Conservation (phyloP, 768 basidiomycete species). For the Postia placenta region DNA sequence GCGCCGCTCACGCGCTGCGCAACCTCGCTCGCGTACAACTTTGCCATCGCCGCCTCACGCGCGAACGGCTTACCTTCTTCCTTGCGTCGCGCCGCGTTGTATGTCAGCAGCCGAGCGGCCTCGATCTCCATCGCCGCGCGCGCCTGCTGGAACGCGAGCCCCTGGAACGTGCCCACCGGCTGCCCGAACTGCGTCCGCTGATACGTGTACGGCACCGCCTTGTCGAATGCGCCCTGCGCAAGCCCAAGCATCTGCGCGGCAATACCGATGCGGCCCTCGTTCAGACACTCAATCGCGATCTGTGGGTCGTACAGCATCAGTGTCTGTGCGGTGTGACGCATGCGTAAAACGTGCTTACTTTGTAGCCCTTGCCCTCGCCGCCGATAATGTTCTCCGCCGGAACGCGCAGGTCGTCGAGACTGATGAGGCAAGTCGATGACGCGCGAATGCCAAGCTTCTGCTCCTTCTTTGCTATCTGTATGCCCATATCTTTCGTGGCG, state of each 20-base stretch:
- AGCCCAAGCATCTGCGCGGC: conserved; percentile 99
- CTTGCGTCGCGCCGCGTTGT: conserved; percentile 94
- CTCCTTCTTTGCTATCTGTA: conserved; percentile 98
- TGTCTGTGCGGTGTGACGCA: neutral
- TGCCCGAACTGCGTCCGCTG: conserved; percentile 93
- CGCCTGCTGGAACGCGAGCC: conserved; percentile 93
- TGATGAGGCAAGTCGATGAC: conserved; percentile 90
- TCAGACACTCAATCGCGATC: conserved; percentile 95
- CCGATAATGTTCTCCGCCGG: conserved; percentile 89
- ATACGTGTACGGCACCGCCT: conserved; percentile 92
- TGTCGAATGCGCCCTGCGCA: conserved; percentile 95
- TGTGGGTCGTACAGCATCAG: conserved; percentile 17
- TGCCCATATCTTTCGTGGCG: conserved; percentile 93
- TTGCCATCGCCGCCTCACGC: conserved; percentile 98
- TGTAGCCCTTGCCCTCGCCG: conserved; percentile 89
- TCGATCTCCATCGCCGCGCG: conserved; percentile 88
- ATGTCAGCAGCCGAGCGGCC: conserved; percentile 83
- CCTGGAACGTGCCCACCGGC: conserved; percentile 90
- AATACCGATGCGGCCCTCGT: conserved; percentile 95
- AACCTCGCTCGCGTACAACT: conserved; percentile 85
- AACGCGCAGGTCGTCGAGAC: conserved; percentile 89
- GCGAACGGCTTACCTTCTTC: conserved; percentile 84
- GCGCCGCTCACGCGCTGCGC: conserved; percentile 83
- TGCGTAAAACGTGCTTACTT: conserved; percentile 32
- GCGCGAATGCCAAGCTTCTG: conserved; percentile 97